phyloP scores from a whole-genome alignment of 2,329 filamentous ascomycete species.

The Sarocladium brachiariae region DNA sequence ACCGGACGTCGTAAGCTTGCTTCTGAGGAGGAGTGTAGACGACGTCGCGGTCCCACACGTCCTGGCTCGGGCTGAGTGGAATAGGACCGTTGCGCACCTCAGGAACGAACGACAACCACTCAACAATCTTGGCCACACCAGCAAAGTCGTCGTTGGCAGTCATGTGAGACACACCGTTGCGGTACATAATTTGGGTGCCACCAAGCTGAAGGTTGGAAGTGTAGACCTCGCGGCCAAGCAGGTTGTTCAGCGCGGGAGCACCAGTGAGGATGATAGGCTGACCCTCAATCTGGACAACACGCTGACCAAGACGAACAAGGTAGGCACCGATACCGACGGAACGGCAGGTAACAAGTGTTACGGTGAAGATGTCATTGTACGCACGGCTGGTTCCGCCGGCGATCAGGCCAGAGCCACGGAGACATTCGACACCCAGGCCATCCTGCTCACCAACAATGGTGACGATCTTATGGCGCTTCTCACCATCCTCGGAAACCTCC shows the following conservation, averaged over 20 bases:
- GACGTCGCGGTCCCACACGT: slow-evolving; percentile 90
- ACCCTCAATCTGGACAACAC: slow-evolving; percentile 97
- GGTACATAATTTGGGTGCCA: slow-evolving; percentile 99
- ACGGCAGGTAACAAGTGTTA: slow-evolving; percentile 94
- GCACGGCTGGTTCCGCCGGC: slow-evolving; percentile 94
- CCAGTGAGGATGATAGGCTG: slow-evolving; percentile 98
- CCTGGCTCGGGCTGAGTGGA: slow-evolving; percentile 79
- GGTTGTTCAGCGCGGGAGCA: slow-evolving; percentile 95
- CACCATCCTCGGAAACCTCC: slow-evolving; percentile 75
- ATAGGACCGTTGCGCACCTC: slow-evolving; percentile 91
- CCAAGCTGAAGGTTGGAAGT: slow-evolving; percentile 98
- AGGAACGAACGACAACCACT: slow-evolving; percentile 96
- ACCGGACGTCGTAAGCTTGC: slow-evolving; percentile 86
- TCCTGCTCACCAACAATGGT: slow-evolving; percentile 92
- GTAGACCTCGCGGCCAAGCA: slow-evolving; percentile 96
- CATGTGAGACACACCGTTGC: slow-evolving; percentile 99
- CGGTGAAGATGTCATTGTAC: slow-evolving; percentile 98
- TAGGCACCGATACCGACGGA: slow-evolving; percentile 99
- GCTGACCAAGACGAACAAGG: slow-evolving; percentile 93
- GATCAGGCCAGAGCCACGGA: slow-evolving; percentile 95
- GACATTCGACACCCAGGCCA: slow-evolving; percentile 93
- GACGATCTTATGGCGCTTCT: slow-evolving; percentile 88
- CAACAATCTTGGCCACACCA: slow-evolving; percentile 94
- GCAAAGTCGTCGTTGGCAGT: slow-evolving; percentile 96
- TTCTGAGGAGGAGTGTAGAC: slow-evolving; percentile 75